Base-by-base conservation (phyloP, 768 basidiomycete genomes). In the Leucocoprinus birnbaumii region DNA sequence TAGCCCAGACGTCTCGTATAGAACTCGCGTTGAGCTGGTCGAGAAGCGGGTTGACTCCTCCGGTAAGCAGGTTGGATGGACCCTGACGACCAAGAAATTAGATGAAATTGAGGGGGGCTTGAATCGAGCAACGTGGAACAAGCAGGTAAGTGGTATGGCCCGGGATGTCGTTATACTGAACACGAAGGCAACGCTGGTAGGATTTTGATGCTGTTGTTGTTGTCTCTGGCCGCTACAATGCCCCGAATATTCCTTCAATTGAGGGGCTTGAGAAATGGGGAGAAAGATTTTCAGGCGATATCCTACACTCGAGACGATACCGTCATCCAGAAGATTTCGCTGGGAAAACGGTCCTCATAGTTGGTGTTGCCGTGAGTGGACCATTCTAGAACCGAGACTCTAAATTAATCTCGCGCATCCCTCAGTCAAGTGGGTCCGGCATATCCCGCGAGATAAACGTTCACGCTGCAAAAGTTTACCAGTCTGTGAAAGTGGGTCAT, bases 1-100 rank as follows among this genome's bases (percentile, higher is more conserved):
- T 5, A 77, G 71, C 50, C 66, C 68, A 0, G 62, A 70, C 21
- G 55, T 71, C 1, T 69, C 71, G 2, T 80, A 75, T 63, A 76
- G 76, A 62, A 80, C 79, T 0, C 74, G 79, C 9, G 77, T 82
- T 6, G 78, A 81, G 53, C 64, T 62, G 11, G 65, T 75, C 26
- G 70, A 78, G 55, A 80, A 80, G 55, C 60, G 66, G 0, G 48
- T 62, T 18, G 62, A 70, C 53, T 61, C 50, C 10, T 35, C 58
- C 22, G 69, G 70, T 0, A 51, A 64, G 25, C 66, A 73, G 37
- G 61, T 61, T 11, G 73, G 73, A 7, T 74, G 73, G 74, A 68
- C 56, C 1, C 53, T 74, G 11, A 68, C 68, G 11, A 57, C 72
- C 19, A 72, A 72, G 58, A 58, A 67, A 24, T 62, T 73, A 3